Percentiles rank a stretch among this genome's conserved stretches.
Evolutionary conservation across 179 eudicot genomes (phyloP).

Genomic region (Pouteria campechiana): DNA sequence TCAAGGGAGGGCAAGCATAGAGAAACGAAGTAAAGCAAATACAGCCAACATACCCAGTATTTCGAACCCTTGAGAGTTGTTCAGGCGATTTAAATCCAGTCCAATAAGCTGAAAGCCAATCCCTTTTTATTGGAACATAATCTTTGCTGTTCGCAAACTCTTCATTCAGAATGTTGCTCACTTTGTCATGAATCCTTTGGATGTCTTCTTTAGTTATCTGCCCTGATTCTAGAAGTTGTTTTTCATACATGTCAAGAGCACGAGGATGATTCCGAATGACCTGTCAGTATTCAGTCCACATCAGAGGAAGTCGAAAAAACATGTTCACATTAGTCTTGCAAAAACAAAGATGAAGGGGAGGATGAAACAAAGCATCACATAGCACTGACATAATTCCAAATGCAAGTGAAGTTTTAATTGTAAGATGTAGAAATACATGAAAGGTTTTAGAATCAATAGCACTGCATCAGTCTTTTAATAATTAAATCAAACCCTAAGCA

Average conservation of each 20-base stretch:
- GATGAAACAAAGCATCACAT: too few relatives aligned
- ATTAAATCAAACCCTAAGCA: too few relatives aligned
- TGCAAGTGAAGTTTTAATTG: too few relatives aligned
- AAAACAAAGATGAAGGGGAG: too few relatives aligned
- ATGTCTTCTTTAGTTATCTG: conserved; percentile 3
- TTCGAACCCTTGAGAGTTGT: conserved; percentile 4
- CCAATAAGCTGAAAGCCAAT: conserved; percentile 9
- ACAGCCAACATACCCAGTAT: conserved; percentile 2
- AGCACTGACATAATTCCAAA: too few relatives aligned
- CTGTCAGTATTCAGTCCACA: not conserved
- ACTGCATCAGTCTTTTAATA: too few relatives aligned
- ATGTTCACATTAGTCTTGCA: too few relatives aligned
- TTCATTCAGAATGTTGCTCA: conserved; percentile 4
- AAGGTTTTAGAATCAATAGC: too few relatives aligned
- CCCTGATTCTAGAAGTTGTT: conserved; percentile 3
- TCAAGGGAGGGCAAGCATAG: too few relatives aligned
- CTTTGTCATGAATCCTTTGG: conserved; percentile 2
- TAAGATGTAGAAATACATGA: too few relatives aligned
- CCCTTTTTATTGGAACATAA: conserved; percentile 1
- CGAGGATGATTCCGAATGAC: conserved; percentile 4
- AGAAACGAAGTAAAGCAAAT: not conserved
- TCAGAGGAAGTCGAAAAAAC: too few relatives aligned
- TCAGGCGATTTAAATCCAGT: conserved; percentile 8
- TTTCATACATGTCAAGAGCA: conserved; percentile 5
- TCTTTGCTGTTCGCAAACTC: conserved; percentile 8